Evolutionary conservation across 345 rosid genomes (phyloP).

Genomic region (Bruguiera sexangula): DNA sequence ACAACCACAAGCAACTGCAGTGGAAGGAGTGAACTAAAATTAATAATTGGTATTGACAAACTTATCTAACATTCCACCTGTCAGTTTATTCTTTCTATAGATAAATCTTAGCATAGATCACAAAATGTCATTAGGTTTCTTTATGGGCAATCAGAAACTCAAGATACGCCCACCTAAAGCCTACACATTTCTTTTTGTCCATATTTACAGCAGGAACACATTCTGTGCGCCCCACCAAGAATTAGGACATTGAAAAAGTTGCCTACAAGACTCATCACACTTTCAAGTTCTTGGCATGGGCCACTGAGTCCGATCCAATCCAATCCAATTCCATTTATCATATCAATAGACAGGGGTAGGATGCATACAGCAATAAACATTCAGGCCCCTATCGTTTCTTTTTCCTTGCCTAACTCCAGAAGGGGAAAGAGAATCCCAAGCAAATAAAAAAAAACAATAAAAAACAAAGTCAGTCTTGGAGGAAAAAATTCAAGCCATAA

Average conservation of each 20-base stretch:
- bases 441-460: no score
- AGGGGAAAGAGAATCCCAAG: not conserved
- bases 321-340: not conserved
- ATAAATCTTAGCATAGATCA: not conserved
- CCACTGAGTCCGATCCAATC: not conserved
- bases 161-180: slow-evolving; percentile 28
- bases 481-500: slow-evolving; percentile 8
- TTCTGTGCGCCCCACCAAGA: slow-evolving; percentile 33
- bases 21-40: no score
- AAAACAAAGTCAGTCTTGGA: not conserved
- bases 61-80: no score
- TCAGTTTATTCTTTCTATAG: not conserved
- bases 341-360: not conserved
- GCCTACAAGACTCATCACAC: not conserved
- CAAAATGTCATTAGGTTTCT: slow-evolving; percentile 29
- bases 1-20: not conserved
- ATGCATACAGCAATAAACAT: not conserved
- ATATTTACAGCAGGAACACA: slow-evolving; percentile 34
- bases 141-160: slow-evolving; percentile 27
- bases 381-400: no score
- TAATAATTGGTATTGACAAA: not conserved
- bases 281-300: not conserved
- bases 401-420: no score
- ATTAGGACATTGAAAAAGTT: slow-evolving; percentile 22
- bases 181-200: slow-evolving; percentile 31